Percentiles rank a stretch among this genome's conserved stretches.
Evolutionary conservation across 2,329 filamentous ascomycete genomes (phyloP).

Genomic region (Penicillium sclerotigenum): DNA sequence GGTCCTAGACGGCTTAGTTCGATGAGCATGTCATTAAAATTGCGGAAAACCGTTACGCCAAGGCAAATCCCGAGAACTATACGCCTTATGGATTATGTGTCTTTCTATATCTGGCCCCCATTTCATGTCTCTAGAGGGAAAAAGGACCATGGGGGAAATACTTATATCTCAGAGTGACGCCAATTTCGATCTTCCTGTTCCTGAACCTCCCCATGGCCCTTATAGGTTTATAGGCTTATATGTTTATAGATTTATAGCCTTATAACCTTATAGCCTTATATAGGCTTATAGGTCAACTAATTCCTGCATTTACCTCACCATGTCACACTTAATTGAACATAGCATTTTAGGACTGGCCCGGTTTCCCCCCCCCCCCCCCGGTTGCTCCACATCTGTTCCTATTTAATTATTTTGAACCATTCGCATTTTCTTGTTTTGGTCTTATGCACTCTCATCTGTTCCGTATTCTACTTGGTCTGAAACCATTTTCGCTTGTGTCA

Average conservation of each 20-base stretch:
- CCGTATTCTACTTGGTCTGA: constrained; percentile 1
- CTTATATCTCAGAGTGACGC: too few species aligned
- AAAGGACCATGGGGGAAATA: too few species aligned
- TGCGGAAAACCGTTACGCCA: constrained; percentile 35
- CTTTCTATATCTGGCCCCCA: not conserved
- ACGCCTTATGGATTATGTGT: constrained; percentile 14
- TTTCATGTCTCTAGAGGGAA: not conserved
- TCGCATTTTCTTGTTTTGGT: constrained; percentile 13
- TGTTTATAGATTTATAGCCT: too few species aligned
- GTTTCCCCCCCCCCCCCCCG: constrained; percentile 11
- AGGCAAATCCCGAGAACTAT: constrained; percentile 30
- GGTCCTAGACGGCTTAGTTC: constrained; percentile 20
- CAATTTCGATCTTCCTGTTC: too few species aligned
- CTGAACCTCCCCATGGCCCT: too few species aligned
- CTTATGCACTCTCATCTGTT: constrained; percentile 16
- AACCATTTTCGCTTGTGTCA: not conserved
- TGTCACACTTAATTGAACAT: constrained; percentile 14
- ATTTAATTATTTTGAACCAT: constrained; percentile 21
- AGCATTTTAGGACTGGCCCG: constrained; percentile 18
- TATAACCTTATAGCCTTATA: too few species aligned
- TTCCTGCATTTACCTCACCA: not conserved
- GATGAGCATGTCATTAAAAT: constrained; percentile 24
- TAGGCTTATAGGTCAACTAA: constrained; percentile 6
- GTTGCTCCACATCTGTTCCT: constrained; percentile 22
- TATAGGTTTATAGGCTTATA: too few species aligned